Evolutionary conservation across 2,329 filamentous ascomycete species (phyloP).

Genomic region (Epichloe typhina): DNA sequence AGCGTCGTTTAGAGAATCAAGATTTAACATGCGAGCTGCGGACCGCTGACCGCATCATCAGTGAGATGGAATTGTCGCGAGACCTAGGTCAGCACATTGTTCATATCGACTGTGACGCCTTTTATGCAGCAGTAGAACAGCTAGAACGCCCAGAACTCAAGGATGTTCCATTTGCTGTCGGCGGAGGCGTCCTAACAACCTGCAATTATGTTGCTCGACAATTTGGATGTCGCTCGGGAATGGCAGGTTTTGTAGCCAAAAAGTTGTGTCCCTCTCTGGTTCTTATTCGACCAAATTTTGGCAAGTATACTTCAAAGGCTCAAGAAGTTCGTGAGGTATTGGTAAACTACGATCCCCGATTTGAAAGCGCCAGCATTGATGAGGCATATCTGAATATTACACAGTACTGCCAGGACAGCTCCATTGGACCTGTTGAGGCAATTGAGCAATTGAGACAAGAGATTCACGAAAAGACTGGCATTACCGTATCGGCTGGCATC

Average conservation of each 20-base stretch:
- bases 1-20: constrained; percentile 58
- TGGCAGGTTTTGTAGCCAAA: constrained; percentile 92
- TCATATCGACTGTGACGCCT: constrained; percentile 94
- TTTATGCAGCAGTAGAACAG: constrained; percentile 89
- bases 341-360: constrained; percentile 76
- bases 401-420: constrained; percentile 59
- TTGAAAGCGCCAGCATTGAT: constrained; percentile 88
- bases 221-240: constrained; percentile 84
- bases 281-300: constrained; percentile 71
- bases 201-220: constrained; percentile 83
- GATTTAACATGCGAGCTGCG: constrained; percentile 63
- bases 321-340: constrained; percentile 74
- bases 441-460: constrained; percentile 68
- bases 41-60: constrained; percentile 67
- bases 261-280: constrained; percentile 83
- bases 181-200: constrained; percentile 50
- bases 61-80: constrained; percentile 62
- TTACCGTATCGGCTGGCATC: constrained; percentile 90
- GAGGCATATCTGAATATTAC: constrained; percentile 96
- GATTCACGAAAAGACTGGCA: constrained; percentile 60
- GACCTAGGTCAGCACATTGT: constrained; percentile 78
- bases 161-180: constrained; percentile 81
- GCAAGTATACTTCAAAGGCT: constrained; percentile 85
- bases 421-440: constrained; percentile 55
- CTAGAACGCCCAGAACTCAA: constrained; percentile 74